Evolutionary conservation across 2,329 filamentous ascomycete genomes (phyloP), one percentile per base, ranked within the genome.

Genomic region (Penicillium sp.): DNA sequence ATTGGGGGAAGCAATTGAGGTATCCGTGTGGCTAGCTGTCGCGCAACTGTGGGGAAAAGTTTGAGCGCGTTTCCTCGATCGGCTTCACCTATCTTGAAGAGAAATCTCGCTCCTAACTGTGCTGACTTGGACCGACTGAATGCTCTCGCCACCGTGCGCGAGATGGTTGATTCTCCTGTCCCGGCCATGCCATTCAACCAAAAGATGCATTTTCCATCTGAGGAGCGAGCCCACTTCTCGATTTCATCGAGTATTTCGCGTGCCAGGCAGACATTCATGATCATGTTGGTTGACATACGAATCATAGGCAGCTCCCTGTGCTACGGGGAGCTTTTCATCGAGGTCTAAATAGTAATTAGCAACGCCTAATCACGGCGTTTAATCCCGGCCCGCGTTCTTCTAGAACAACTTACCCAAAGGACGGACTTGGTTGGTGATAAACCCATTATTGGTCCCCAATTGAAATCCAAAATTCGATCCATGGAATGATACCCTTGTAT

Each of bases 91-190:
- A 11, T 42, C 5, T 42, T 42, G 21, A 42, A 42, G 16, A 42
- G n/a, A 72, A 50, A 13, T 54, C 58, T 0, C 18, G 26, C 0
- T 71, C 70, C 37, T 80, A 29, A 23, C 58, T 60, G 16, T n/a
- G 14, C 36, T 23, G 36, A 2, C 3, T 23, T 9, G 9, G 18
- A 3, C 18, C 23, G 7, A 21, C 36, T 21, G 18, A 39, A 39
- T 4, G 3, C 6, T 14, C 14, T 21, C 11, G 18, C 36, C 9
- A 39, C 18, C 3, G 36, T 39, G 5, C 36, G 36, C 21, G 36
- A 10, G 18, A 39, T 39, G 36, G 36, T 39, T 6, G 36, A 39
- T 23, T 39, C 23, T 14, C 36, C 36, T 21, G 36, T 39, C 3
- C 36, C 36, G 3, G 36, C 36, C 36, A 39, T 39, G 7, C 36